Evolutionary conservation across 192 early-diverging fungal genomes (phyloP).

Genomic region (Umbelopsis sp.): DNA sequence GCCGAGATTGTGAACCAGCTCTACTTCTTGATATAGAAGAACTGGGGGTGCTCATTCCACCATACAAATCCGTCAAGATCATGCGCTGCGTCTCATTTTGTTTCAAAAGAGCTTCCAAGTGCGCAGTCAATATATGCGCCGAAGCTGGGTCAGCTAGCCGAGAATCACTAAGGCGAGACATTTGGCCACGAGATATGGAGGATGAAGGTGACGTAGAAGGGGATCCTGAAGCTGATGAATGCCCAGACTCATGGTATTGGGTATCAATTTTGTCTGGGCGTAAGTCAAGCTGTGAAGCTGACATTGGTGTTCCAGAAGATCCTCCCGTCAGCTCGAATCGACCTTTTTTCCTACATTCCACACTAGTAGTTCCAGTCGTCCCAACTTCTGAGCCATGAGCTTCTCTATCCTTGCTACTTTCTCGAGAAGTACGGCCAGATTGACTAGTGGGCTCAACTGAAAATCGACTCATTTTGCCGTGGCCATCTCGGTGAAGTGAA

Average conservation of each 20-base stretch:
- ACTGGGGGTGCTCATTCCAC: not conserved
- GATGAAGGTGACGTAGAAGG: conserved; percentile 45
- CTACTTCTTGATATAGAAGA: conserved; percentile 6
- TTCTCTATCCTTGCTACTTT: not conserved
- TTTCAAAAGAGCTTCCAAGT: conserved; percentile 47
- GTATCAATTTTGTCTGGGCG: not conserved
- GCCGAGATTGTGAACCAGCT: conserved; percentile 16
- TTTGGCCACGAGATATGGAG: conserved; percentile 42
- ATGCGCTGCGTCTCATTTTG: conserved; percentile 52
- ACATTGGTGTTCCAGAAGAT: not conserved
- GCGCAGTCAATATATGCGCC: conserved; percentile 28
- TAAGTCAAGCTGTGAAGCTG: not conserved
- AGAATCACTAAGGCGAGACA: conserved; percentile 16
- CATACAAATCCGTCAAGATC: conserved; percentile 40
- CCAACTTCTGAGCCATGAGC: not conserved
- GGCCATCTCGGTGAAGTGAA: conserved; percentile 17
- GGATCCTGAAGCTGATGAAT: conserved; percentile 31
- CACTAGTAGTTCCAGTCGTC: not conserved
- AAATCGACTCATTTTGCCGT: conserved; percentile 37
- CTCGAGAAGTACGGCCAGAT: conserved; percentile 2
- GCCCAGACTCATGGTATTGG: conserved; percentile 22
- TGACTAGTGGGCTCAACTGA: conserved; percentile 30
- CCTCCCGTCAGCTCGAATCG: conserved; percentile 32
- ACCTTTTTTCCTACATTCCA: conserved; percentile 35
- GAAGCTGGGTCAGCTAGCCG: conserved; percentile 17